Conservation (phyloP, 345 rosid species). For the Eutrema yunnanense region DNA sequence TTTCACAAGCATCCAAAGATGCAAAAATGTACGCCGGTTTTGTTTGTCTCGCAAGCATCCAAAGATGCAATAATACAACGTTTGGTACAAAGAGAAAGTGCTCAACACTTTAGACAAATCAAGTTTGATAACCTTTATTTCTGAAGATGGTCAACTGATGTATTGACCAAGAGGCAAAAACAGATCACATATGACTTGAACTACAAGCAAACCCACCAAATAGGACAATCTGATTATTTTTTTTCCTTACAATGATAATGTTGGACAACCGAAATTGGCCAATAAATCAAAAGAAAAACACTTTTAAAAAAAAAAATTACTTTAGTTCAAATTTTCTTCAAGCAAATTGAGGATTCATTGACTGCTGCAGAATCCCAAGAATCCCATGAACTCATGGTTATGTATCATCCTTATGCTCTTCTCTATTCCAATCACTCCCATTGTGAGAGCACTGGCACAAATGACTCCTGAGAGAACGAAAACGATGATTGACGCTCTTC, state of each 20-base stretch:
- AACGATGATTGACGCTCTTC: slow-evolving; percentile 63
- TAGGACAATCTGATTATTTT: not conserved
- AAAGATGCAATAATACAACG: slow-evolving; percentile 2
- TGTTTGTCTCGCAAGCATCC: not conserved
- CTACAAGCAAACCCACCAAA: not conserved
- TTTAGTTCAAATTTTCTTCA: not conserved
- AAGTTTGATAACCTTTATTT: not conserved
- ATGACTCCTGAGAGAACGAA: slow-evolving; percentile 82
- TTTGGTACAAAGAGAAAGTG: not conserved
- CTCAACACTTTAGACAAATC: not conserved
- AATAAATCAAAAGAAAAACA: not conserved
- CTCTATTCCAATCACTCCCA: slow-evolving; percentile 70
- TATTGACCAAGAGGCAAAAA: not conserved
- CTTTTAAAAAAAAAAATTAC: not conserved
- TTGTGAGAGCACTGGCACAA: slow-evolving; percentile 74
- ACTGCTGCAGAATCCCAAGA: slow-evolving; percentile 64
- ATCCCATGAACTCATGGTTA: slow-evolving; percentile 84
- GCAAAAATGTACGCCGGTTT: not conserved
- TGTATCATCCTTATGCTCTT: slow-evolving; percentile 57
- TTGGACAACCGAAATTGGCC: slow-evolving; percentile 67
- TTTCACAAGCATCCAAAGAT: slow-evolving; percentile 4
- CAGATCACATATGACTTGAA: slow-evolving; percentile 10
- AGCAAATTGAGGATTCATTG: slow-evolving; percentile 26
- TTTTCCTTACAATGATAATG: not conserved
- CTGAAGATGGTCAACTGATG: slow-evolving; percentile 15